These are phyloP conservation scores for Aureobasidium sp. DNA, from an alignment of 2,329 filamentous ascomycete genomes.

Conservation along the genomic window DNA sequence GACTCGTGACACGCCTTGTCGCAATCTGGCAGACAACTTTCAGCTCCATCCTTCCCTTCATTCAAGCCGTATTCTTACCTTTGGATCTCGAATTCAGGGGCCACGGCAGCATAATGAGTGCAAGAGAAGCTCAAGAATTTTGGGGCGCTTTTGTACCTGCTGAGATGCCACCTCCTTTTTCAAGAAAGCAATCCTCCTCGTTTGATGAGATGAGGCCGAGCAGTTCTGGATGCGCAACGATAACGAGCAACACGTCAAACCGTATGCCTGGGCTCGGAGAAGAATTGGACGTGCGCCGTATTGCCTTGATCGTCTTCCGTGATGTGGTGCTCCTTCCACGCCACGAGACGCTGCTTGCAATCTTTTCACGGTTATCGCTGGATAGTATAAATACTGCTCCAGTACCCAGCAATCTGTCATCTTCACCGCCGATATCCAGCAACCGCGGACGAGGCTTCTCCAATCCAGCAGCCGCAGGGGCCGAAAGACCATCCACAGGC, in stretches of 20 bases:
- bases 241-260: constrained; percentile 11
- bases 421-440: constrained; percentile 18
- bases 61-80: constrained; percentile 90
- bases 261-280: constrained; percentile 40
- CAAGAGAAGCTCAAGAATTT: constrained; percentile 76
- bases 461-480: constrained; percentile 24
- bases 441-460: constrained; percentile 20
- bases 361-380: constrained; percentile 81
- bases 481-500: constrained; percentile 51
- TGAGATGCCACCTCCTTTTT: constrained; percentile 16
- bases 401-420: constrained; percentile 16
- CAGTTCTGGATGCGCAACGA: constrained; percentile 29
- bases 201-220: constrained; percentile 35
- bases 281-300: constrained; percentile 74
- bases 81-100: constrained; percentile 90
- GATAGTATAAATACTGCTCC: constrained; percentile 54
- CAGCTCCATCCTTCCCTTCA: constrained; percentile 79
- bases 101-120: constrained; percentile 65
- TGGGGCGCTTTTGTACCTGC: constrained; percentile 61
- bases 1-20: constrained; percentile 80
- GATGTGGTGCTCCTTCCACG: constrained; percentile 82
- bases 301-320: constrained; percentile 80
- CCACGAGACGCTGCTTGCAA: constrained; percentile 78
- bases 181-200: constrained; percentile 14
- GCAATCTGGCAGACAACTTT: constrained; percentile 94